phyloP scores from a whole-genome alignment of 164 flowering plant genomes.

The Stephania yunnanensis region DNA sequence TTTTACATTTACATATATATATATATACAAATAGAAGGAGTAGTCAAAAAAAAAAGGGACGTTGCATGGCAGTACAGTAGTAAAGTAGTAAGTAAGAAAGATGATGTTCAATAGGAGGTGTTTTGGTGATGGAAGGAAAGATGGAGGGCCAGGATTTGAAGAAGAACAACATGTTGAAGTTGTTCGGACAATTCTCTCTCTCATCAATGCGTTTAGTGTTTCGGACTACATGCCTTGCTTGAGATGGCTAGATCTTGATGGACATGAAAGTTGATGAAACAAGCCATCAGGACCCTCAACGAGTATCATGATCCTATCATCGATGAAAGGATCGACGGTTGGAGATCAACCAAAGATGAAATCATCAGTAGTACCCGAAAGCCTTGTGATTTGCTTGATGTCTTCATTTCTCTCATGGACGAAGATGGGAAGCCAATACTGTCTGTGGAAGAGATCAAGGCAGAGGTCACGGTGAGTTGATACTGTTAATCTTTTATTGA shows the following conservation, averaged over 20 bases:
- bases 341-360: slow-evolving; percentile 12
- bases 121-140: slow-evolving; percentile 19
- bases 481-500: no score
- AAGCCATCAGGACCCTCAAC: slow-evolving; percentile 12
- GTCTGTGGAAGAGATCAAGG: background rate
- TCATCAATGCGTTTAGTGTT: slow-evolving; percentile 21
- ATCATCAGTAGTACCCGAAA: background rate
- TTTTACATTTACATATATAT: no score
- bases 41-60: no score
- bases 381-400: slow-evolving; percentile 26
- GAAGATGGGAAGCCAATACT: background rate
- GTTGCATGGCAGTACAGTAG: slow-evolving; percentile 19
- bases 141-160: slow-evolving; percentile 26
- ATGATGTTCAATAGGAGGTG: slow-evolving; percentile 26
- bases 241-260: slow-evolving; percentile 32
- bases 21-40: no score
- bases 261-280: slow-evolving; percentile 29
- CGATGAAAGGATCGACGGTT: slow-evolving; percentile 26
- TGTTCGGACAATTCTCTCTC: slow-evolving; percentile 9
- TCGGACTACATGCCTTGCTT: slow-evolving; percentile 28
- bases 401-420: slow-evolving; percentile 20
- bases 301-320: slow-evolving; percentile 26
- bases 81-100: slow-evolving; percentile 24
- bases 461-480: background rate
- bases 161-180: slow-evolving; percentile 23